Percentiles rank a stretch among this genome's conserved stretches.
These are phyloP conservation scores for Termitomyces sp. DNA, from an alignment of 768 basidiomycete genomes.

Conservation along the genomic window DNA sequence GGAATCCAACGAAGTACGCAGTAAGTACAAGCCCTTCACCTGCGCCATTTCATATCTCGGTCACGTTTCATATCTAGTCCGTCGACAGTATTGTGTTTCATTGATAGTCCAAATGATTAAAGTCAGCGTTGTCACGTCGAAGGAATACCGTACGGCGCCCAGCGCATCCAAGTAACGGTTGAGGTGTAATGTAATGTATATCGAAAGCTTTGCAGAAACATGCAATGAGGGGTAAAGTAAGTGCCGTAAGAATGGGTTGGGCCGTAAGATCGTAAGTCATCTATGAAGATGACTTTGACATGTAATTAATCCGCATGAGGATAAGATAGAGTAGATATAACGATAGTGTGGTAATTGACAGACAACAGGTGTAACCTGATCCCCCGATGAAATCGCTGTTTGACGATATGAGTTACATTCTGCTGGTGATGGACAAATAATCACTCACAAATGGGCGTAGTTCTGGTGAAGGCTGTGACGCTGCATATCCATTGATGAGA, in stretches of 20 bases:
- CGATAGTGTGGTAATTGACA: constrained; percentile 1
- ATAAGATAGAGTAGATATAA: constrained; percentile 7
- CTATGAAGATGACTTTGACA: neutral
- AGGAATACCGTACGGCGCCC: constrained; percentile 2
- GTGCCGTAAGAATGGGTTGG: neutral
- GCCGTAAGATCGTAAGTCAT: constrained; percentile 9
- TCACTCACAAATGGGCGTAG: constrained; percentile 3
- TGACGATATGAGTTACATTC: neutral
- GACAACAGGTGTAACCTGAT: neutral
- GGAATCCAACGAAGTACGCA: too few species aligned
- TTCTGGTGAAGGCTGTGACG: neutral
- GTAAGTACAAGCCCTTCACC: too few species aligned
- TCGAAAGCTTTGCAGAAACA: constrained; percentile 1
- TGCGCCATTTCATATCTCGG: too few species aligned
- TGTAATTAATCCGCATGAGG: constrained; percentile 5
- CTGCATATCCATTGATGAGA: constrained; percentile 12
- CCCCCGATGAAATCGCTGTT: neutral
- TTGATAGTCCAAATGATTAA: neutral
- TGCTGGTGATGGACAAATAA: neutral
- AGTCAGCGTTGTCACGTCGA: neutral
- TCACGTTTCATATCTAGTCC: too few species aligned
- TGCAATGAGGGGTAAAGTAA: neutral
- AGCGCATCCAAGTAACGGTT: constrained; percentile 2
- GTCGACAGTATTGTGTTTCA: neutral
- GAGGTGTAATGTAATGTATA: neutral